Conservation (phyloP, 2,329 filamentous ascomycete genomes). For the Penicillium expansum region DNA sequence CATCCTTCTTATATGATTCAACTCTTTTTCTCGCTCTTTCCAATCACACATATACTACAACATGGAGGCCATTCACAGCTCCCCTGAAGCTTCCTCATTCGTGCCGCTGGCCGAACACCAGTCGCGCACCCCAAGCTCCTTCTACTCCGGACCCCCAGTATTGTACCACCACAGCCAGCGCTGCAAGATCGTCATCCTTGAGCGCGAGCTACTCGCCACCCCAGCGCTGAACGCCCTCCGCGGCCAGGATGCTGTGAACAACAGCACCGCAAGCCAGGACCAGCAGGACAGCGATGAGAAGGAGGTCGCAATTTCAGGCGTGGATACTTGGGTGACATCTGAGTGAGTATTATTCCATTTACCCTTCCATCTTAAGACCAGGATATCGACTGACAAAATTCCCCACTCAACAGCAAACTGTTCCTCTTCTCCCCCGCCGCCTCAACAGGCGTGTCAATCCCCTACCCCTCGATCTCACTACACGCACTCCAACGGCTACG, state of each 20-base stretch:
- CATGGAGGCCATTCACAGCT: conserved; percentile 45
- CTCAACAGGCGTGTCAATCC: conserved; percentile 43
- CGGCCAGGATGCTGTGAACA: conserved; percentile 15
- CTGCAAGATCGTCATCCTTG: conserved; percentile 45
- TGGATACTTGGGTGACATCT: conserved; percentile 50
- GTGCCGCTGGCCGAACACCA: conserved; percentile 47
- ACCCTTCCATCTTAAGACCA: too few species aligned
- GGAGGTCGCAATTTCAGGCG: conserved; percentile 38
- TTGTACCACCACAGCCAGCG: conserved; percentile 47
- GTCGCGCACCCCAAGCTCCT: conserved; percentile 48
- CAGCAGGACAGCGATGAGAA: conserved; percentile 23
- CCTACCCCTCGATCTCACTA: conserved; percentile 49
- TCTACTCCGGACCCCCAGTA: conserved; percentile 47
- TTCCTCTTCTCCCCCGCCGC: conserved; percentile 40
- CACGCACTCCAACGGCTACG: conserved; percentile 49
- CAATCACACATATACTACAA: not conserved
- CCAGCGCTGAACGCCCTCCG: conserved; percentile 36
- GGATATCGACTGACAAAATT: not conserved
- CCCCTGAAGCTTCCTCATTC: conserved; percentile 43
- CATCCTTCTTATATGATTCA: not conserved
- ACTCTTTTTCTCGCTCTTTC: not conserved
- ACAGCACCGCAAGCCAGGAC: conserved; percentile 8
- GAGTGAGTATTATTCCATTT: conserved; percentile 36
- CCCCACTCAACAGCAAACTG: conserved; percentile 38
- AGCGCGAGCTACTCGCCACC: conserved; percentile 38